phyloP scores from a whole-genome alignment of 352 stramenopile genomes.

The Thraustochytrium sp. region DNA sequence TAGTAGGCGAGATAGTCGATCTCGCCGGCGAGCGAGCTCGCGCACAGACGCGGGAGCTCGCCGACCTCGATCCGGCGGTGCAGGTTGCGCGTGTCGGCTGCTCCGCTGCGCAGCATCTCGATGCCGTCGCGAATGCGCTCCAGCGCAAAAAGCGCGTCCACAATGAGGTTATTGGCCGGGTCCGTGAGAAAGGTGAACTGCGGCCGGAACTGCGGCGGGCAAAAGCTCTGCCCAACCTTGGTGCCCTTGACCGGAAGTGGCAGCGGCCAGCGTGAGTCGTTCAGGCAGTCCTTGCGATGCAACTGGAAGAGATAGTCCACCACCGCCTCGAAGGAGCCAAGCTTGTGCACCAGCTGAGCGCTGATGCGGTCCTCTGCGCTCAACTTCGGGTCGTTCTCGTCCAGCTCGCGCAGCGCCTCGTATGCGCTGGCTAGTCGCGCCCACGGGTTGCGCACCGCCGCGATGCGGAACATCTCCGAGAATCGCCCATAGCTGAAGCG shows the following conservation, averaged over 20 bases:
- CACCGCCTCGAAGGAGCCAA: background rate
- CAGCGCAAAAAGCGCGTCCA: background rate
- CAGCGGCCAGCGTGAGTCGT: constrained; percentile 5
- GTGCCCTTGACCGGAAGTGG: background rate
- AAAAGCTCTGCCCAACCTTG: background rate
- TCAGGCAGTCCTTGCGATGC: background rate
- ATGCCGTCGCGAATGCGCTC: background rate
- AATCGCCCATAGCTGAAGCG: constrained; percentile 6
- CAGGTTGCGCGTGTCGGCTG: background rate
- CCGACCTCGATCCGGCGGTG: background rate
- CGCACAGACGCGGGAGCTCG: background rate
- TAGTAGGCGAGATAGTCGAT: background rate
- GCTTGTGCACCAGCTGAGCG: background rate
- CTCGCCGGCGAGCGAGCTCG: background rate
- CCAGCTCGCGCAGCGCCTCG: background rate
- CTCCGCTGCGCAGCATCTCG: background rate
- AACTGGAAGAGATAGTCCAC: constrained; percentile 17
- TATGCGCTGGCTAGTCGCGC: background rate
- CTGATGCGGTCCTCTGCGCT: background rate
- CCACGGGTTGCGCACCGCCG: background rate
- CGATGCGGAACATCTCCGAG: background rate
- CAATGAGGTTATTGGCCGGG: background rate
- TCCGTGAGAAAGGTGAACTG: constrained; percentile 11
- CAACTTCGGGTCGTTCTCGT: background rate
- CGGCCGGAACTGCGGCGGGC: background rate